Evolutionary conservation across 805 yeast genomes (phyloP).

Genomic region (Crinitomyces ghanaensis): DNA sequence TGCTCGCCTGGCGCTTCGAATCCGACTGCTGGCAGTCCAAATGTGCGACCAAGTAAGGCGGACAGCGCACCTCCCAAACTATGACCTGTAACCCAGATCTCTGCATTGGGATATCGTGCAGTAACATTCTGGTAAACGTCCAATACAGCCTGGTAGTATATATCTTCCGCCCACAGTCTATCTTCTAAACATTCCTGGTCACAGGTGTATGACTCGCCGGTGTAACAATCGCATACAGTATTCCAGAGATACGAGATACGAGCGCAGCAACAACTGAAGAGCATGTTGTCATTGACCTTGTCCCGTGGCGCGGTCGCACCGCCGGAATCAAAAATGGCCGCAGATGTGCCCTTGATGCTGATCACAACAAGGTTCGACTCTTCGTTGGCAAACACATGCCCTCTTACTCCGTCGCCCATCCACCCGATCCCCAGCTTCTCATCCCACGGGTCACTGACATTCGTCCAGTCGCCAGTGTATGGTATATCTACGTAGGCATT

Average conservation of each 20-base stretch:
- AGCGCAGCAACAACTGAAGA: conserved; percentile 95
- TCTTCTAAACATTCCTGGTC: conserved; percentile 76
- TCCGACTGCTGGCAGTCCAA: conserved; percentile 79
- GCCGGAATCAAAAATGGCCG: conserved; percentile 46
- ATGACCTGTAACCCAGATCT: conserved; percentile 90
- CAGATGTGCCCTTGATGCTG: conserved; percentile 85
- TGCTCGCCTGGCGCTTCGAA: conserved; percentile 91
- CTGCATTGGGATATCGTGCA: conserved; percentile 50
- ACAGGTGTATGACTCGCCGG: conserved; percentile 67
- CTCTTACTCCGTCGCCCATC: conserved; percentile 76
- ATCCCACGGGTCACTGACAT: conserved; percentile 51
- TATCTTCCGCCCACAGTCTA: conserved; percentile 60
- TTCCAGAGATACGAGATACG: conserved; percentile 85
- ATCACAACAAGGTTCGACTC: conserved; percentile 53
- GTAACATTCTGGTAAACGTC: conserved; percentile 69
- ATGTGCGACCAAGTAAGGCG: conserved; percentile 73
- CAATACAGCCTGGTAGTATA: conserved; percentile 70
- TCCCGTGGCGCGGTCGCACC: conserved; percentile 71
- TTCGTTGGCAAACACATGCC: conserved; percentile 69
- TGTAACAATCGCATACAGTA: conserved; percentile 90
- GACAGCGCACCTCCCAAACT: conserved; percentile 88
- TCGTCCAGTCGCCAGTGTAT: conserved; percentile 74
- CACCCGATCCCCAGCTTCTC: conserved; percentile 69
- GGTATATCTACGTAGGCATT: conserved; percentile 84
- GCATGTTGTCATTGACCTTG: conserved; percentile 72